Percentiles rank a stretch among this genome's conserved stretches.
Conservation (phyloP, 306 rosid species). For the Pyrus bretschneideri region DNA sequence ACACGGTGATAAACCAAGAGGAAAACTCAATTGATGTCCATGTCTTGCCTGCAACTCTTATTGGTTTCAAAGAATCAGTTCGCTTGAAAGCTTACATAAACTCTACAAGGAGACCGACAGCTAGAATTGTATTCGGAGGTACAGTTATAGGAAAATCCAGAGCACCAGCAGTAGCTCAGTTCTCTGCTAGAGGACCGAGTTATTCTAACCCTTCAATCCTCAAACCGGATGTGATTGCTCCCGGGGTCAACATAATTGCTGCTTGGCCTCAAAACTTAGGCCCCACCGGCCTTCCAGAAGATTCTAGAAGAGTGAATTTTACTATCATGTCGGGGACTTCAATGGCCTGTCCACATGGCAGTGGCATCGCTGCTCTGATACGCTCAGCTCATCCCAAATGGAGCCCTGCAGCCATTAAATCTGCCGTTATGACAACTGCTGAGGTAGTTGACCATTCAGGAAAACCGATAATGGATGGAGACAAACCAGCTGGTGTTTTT, state of each 20-base stretch:
- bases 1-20: slow-evolving; percentile 68
- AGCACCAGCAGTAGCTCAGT: slow-evolving; percentile 82
- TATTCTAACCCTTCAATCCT: slow-evolving; percentile 76
- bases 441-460: slow-evolving; percentile 56
- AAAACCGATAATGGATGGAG: slow-evolving; percentile 63
- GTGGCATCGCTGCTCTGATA: slow-evolving; percentile 78
- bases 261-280: slow-evolving; percentile 99
- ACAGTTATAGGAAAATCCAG: slow-evolving; percentile 61
- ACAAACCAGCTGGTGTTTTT: slow-evolving; percentile 54
- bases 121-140: slow-evolving; percentile 63
- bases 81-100: slow-evolving; percentile 61
- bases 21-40: slow-evolving; percentile 95
- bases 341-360: slow-evolving; percentile 90
- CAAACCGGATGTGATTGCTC: slow-evolving; percentile 91
- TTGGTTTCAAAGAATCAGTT: slow-evolving; percentile 73
- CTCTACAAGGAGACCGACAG: slow-evolving; percentile 53
- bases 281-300: slow-evolving; percentile 78
- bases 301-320: slow-evolving; percentile 72
- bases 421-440: slow-evolving; percentile 82
- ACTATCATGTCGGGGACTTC: slow-evolving; percentile 93
- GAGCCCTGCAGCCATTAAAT: slow-evolving; percentile 77
- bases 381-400: slow-evolving; percentile 69
- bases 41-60: slow-evolving; percentile 77
- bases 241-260: slow-evolving; percentile 91
- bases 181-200: slow-evolving; percentile 89